These are phyloP conservation scores for Stenogyne calaminthoides DNA, from an alignment of 305 asterid species.

Conservation along the genomic window DNA sequence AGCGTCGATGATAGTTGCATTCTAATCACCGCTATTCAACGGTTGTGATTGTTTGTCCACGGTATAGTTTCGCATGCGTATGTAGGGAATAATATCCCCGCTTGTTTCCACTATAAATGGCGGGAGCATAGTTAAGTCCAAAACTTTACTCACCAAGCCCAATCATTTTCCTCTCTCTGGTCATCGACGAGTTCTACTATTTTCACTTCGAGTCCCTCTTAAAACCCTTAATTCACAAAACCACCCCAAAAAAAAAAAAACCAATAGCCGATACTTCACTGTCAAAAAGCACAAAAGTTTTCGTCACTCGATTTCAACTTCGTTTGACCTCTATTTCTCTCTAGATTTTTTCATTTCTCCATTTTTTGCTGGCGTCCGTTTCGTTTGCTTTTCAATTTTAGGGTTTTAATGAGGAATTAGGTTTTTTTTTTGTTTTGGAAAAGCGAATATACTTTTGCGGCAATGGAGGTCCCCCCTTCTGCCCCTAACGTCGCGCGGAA, in stretches of 20 bases:
- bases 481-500: slow-evolving; percentile 51
- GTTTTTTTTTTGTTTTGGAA: slow-evolving; percentile 31
- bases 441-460: slow-evolving; percentile 16
- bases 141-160: slow-evolving; percentile 14
- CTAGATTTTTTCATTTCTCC: slow-evolving; percentile 19
- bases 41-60: slow-evolving; percentile 12
- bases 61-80: not conserved
- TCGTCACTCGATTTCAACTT: slow-evolving; percentile 42
- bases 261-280: slow-evolving; percentile 27
- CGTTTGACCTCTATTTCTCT: slow-evolving; percentile 29
- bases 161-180: slow-evolving; percentile 21
- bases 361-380: slow-evolving; percentile 1
- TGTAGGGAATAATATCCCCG: slow-evolving; percentile 9
- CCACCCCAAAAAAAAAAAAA: slow-evolving; percentile 21
- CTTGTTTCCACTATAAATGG: slow-evolving; percentile 39
- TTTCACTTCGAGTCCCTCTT: slow-evolving; percentile 33
- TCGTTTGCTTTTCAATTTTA: slow-evolving; percentile 16
- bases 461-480: slow-evolving; percentile 73
- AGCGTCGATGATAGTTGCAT: not conserved
- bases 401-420: slow-evolving; percentile 55
- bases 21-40: not conserved
- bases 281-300: slow-evolving; percentile 14
- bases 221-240: slow-evolving; percentile 33
- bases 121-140: slow-evolving; percentile 32
- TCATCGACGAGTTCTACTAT: slow-evolving; percentile 30